A percentile compares a stretch with the other conserved stretches of the same genome.
phyloP scores from a whole-genome alignment of 345 rosid genomes.

The Eucalyptus sp. region DNA sequence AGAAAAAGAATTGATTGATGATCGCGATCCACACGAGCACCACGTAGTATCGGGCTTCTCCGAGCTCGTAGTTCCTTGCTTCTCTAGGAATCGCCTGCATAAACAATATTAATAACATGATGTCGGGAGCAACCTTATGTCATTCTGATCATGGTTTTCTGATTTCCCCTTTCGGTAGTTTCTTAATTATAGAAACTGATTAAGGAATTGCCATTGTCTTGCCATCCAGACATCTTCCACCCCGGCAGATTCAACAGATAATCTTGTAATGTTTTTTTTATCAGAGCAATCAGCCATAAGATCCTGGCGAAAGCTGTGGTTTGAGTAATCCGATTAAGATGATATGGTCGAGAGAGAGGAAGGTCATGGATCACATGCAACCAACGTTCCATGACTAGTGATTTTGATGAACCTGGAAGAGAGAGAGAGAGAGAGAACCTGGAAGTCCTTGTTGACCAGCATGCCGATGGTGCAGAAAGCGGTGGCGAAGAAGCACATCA shows the following conservation, averaged over 20 bases:
- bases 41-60: constrained; percentile 36
- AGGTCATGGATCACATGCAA: background rate
- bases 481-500: constrained; percentile 51
- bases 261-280: background rate
- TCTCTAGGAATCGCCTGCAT: constrained; percentile 48
- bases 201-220: background rate
- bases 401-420: background rate
- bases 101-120: background rate
- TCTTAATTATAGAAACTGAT: background rate
- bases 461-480: constrained; percentile 47
- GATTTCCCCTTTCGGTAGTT: background rate
- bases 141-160: background rate
- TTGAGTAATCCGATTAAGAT: background rate
- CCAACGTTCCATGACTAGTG: background rate
- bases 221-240: background rate
- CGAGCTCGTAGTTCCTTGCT: constrained; percentile 40
- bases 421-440: constrained; percentile 19
- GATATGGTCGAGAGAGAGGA: background rate
- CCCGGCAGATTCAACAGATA: background rate
- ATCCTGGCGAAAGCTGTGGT: background rate
- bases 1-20: constrained; percentile 42
- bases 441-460: constrained; percentile 49
- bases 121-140: background rate
- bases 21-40: constrained; percentile 23
- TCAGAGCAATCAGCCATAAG: background rate